Evolutionary conservation across 768 basidiomycete genomes (phyloP), one percentile per base, ranked within the genome.

Genomic region (Amanita muscaria): DNA sequence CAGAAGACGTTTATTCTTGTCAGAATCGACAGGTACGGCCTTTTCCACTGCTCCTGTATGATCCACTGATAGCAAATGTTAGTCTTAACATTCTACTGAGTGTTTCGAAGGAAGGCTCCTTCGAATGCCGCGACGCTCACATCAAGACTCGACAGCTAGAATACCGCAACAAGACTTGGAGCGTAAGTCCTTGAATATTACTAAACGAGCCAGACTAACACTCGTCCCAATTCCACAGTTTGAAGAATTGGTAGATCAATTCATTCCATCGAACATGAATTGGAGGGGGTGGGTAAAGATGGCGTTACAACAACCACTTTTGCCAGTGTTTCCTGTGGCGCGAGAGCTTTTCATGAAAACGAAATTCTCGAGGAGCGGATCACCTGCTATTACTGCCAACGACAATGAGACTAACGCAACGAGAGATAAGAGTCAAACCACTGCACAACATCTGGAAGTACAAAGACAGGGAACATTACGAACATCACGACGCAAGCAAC

Each of bases 271-370:
- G 3, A 77, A 84, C 53, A 79, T 77, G 61, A 80, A 74, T 37
- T 87, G 84, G 84, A 76, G 73, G 57, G 84, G 83, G 12, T 88
- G 85, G 85, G 73, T 87, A 25, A 84, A 82, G 54, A 84, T 88
- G 72, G 85, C 80, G 11, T 83, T 87, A 62, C 79, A 85, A 45
- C 85, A 88, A 53, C 83, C 83, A 18, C 66, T 88, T 10, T 68
- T 88, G 2, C 84, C 84, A 19, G 83, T 88, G 3, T 67, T 87
- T 12, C 84, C 84, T 4, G 83, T 87, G 5, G 85, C 85, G 12
- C 78, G 81, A 39, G 84, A 88, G 59, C 66, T 88, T 18, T 72
- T 88, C 42, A 74, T 82, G 15, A 88, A 88, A 60, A 87, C 85
- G 6, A 85, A 83, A 55, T 74, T 79, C 66, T 66, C 71, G 8